These are phyloP conservation scores for Ascochyta koolunga DNA, from an alignment of 2,329 filamentous ascomycete species.

Conservation along the genomic window DNA sequence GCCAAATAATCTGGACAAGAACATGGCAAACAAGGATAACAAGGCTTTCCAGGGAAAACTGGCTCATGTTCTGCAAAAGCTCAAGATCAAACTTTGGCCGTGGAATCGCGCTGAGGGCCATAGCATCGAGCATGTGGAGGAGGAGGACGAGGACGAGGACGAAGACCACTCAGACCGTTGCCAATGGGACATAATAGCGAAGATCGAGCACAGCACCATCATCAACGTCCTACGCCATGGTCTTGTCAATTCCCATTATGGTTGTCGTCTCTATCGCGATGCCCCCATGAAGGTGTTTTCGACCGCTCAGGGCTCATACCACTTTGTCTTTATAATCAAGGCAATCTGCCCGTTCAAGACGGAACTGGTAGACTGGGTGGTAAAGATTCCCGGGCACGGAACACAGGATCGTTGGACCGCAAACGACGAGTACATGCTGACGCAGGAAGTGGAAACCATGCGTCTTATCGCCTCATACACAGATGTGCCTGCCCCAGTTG, in stretches of 20 bases:
- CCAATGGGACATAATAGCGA: neutral
- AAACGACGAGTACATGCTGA: conserved; percentile 4
- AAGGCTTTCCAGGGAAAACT: neutral
- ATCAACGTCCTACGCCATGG: neutral
- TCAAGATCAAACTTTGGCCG: neutral
- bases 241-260: too few species aligned
- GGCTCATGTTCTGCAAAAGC: neutral
- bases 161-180: neutral
- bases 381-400: conserved; percentile 8
- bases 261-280: too few species aligned
- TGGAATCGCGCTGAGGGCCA: neutral
- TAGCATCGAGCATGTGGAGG: neutral
- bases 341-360: neutral
- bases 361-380: neutral
- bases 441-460: neutral
- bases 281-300: neutral
- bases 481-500: conserved; percentile 14
- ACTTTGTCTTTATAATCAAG: conserved; percentile 1
- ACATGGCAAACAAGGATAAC: neutral
- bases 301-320: neutral
- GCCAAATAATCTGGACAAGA: too few species aligned
- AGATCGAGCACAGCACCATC: neutral
- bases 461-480: conserved; percentile 1
- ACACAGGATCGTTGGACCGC: neutral
- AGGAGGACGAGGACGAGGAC: neutral